Conservation (phyloP, 1,139 yeast genomes). For the Candida mesenterica region DNA sequence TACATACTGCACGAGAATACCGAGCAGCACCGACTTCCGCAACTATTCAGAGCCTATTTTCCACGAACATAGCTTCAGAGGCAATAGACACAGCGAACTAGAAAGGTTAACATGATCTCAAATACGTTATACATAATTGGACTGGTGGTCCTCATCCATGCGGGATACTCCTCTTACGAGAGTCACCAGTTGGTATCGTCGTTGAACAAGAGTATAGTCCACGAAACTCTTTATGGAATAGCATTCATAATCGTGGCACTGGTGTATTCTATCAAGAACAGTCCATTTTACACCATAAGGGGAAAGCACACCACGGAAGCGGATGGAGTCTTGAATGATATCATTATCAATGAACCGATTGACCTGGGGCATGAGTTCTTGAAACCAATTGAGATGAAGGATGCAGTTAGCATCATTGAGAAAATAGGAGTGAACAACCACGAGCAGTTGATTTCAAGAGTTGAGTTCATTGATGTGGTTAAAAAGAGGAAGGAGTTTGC, state of each 20-base stretch:
- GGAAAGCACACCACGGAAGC: slow-evolving; percentile 9
- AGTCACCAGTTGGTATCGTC: slow-evolving; percentile 39
- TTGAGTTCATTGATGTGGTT: slow-evolving; percentile 44
- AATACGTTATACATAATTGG: slow-evolving; percentile 28
- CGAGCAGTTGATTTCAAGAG: slow-evolving; percentile 41
- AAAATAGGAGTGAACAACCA: slow-evolving; percentile 44
- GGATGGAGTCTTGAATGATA: slow-evolving; percentile 17
- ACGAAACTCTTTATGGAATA: slow-evolving; percentile 44
- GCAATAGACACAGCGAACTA: background rate
- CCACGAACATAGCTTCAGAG: background rate
- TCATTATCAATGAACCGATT: slow-evolving; percentile 20
- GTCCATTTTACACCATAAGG: slow-evolving; percentile 15
- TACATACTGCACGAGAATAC: too few species aligned
- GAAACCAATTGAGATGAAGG: slow-evolving; percentile 45
- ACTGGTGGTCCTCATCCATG: slow-evolving; percentile 36
- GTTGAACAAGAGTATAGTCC: slow-evolving; percentile 38
- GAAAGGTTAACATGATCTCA: slow-evolving; percentile 6
- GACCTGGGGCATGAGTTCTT: slow-evolving; percentile 27
- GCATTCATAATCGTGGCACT: slow-evolving; percentile 38
- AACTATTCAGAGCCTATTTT: too few species aligned
- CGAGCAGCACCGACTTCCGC: too few species aligned
- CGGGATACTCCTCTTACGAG: slow-evolving; percentile 54
- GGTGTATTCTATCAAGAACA: slow-evolving; percentile 25
- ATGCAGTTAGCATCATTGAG: slow-evolving; percentile 46
- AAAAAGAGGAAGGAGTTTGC: slow-evolving; percentile 40